Conservation (phyloP, 768 basidiomycete species). For the Trametes cingulata region DNA sequence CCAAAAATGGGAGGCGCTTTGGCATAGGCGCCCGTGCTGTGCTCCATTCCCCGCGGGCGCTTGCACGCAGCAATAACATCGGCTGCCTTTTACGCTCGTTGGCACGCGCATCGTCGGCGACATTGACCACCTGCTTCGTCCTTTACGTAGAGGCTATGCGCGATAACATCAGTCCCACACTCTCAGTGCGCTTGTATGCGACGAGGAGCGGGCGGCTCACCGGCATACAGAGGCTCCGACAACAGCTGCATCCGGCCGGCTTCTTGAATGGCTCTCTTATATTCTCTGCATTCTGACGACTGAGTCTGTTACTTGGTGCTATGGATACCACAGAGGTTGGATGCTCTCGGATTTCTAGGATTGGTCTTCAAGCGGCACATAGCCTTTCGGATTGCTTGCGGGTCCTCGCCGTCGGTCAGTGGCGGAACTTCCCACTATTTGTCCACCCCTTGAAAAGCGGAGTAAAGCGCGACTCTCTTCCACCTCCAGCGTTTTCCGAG, state of each 20-base stretch:
- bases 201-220: not conserved
- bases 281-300: too few species aligned
- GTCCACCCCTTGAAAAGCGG: too few species aligned
- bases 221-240: not conserved
- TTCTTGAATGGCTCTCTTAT: too few species aligned
- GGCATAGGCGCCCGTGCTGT: not conserved
- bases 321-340: not conserved
- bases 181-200: too few species aligned
- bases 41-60: not conserved
- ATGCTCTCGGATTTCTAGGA: too few species aligned
- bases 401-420: too few species aligned
- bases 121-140: not conserved
- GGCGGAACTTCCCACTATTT: too few species aligned
- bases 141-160: conserved; percentile 10
- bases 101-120: not conserved
- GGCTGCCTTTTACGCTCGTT: not conserved
- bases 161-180: not conserved
- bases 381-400: too few species aligned
- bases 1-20: conserved; percentile 11
- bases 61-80: not conserved
- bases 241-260: not conserved
- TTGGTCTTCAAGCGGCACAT: too few species aligned
- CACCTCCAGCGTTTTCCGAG: too few species aligned
- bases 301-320: not conserved
- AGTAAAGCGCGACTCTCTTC: too few species aligned